These are phyloP conservation scores for Vanderwaltozyma tropicalis DNA, from an alignment of 805 yeast species.

Conservation along the genomic window DNA sequence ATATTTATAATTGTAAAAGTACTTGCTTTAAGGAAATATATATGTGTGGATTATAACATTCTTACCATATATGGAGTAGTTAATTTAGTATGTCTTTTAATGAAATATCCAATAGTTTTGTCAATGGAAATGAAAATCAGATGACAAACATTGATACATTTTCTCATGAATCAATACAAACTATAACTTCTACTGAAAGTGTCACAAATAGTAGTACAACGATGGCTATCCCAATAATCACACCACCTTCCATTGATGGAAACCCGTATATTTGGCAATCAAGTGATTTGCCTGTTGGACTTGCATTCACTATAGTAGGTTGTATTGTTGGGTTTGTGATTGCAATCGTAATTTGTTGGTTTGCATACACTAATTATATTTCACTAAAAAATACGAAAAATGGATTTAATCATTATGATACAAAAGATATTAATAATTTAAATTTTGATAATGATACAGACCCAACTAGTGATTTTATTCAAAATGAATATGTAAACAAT, in stretches of 20 bases:
- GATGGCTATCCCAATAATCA: neutral
- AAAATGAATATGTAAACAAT: neutral
- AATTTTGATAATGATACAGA: neutral
- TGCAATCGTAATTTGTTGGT: neutral
- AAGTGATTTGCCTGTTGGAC: slow-evolving; percentile 47
- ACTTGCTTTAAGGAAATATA: no score
- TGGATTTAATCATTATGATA: neutral
- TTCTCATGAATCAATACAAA: no score
- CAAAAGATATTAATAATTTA: neutral
- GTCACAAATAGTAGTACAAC: no score
- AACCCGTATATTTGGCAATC: slow-evolving; percentile 56
- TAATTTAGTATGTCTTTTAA: no score
- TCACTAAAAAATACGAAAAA: slow-evolving; percentile 26
- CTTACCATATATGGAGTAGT: no score
- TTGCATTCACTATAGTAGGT: slow-evolving; percentile 74
- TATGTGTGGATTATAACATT: no score
- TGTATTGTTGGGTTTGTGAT: slow-evolving; percentile 43
- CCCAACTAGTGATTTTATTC: neutral
- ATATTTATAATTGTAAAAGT: no score
- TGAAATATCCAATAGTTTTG: no score
- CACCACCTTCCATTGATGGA: slow-evolving; percentile 10
- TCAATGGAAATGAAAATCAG: no score
- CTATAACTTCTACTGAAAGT: neutral
- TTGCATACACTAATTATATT: slow-evolving; percentile 4
- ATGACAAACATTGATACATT: no score